phyloP scores from a whole-genome alignment of 202 grass and related monocot species.

The Musa balbisiana region DNA sequence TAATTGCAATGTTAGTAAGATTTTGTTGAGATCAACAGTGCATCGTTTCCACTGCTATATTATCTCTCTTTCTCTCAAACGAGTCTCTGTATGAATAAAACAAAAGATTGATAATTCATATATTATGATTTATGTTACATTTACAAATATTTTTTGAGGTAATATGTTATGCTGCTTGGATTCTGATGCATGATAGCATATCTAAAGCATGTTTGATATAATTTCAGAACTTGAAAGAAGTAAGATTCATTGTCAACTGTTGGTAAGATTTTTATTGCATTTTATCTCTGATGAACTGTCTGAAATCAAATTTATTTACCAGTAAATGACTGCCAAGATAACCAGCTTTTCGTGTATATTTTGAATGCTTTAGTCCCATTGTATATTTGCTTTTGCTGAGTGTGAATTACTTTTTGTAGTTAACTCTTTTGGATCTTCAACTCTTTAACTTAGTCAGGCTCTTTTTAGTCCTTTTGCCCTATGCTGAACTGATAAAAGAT shows the following conservation, averaged over 20 bases:
- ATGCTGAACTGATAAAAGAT: background rate
- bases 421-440: background rate
- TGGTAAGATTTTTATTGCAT: background rate
- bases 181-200: background rate
- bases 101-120: background rate
- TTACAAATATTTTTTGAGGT: background rate
- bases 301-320: background rate
- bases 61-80: background rate
- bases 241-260: background rate
- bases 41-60: background rate
- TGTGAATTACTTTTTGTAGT: background rate
- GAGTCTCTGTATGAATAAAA: background rate
- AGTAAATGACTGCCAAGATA: too few species aligned
- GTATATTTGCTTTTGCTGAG: background rate
- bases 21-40: conserved; percentile 18
- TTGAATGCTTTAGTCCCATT: background rate
- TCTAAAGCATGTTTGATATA: background rate
- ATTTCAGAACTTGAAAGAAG: background rate
- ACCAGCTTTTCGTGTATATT: background rate
- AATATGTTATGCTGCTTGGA: background rate
- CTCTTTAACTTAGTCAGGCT: background rate
- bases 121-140: background rate
- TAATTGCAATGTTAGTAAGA: conserved; percentile 62
- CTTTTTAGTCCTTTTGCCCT: background rate
- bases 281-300: background rate